Evolutionary conservation across 208 protist species (phyloP), one percentile per base, ranked within the genome.

Genomic region (Trypanosomatidae sp.): DNA sequence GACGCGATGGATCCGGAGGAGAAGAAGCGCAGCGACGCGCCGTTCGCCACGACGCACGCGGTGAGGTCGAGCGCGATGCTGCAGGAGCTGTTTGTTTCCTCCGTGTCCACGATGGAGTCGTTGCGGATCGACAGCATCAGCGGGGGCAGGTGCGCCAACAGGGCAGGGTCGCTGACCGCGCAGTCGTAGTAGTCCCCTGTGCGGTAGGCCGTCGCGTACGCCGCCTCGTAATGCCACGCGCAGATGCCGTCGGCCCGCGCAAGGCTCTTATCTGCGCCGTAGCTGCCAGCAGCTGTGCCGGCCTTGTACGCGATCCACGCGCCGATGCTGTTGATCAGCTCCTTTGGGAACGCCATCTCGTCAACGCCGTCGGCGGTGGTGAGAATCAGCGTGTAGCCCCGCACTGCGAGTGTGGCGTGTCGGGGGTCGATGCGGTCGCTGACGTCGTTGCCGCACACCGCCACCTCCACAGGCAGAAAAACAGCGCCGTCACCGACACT

Each of bases 401-500:
- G 30, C 41, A 66, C 59, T 15, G 87, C 3, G 17, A 86, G 73
- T 1, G 74, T 25, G 39, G 72, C 86, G 53, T 49, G 58, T 2
- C 65, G 53, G 7, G 55, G 56, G 49, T 69, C 69, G 50, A 91
- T 71, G 71, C 86, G 74, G 46, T 81, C 76, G 7, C 80, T 87
- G n/a, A 91, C 3, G 43, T 77, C 75, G 4, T 41, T n/a, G 15
- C 77, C 55, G 69, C 89, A 94, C 22, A 94, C 64, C 19, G 69
- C 53, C 28, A 85, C 67, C 59, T 41, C 17, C 12, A 84, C 81
- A 17, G 81, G 62, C 50, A 94, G 81, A 13, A 71, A 30, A 3
- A 86, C 6, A 7, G 84, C 84, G 28, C 83, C 82, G 58, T 83
- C 85, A n/a, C 71, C 70, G 4, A 84, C 84, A n/a, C 83, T 80